Evolutionary conservation across 768 basidiomycete species (phyloP).

Genomic region (Boletellus ananiceps): DNA sequence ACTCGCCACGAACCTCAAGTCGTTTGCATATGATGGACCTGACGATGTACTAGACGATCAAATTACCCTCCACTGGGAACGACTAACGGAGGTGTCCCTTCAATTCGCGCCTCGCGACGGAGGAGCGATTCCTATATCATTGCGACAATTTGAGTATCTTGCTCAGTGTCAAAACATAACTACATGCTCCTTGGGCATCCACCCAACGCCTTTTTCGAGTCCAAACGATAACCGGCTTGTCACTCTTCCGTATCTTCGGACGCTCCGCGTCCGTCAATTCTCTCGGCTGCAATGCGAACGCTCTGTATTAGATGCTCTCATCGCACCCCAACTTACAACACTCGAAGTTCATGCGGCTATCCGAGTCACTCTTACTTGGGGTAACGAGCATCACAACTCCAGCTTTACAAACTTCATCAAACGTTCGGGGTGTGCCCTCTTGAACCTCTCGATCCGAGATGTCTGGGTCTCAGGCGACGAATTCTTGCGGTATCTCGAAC

Average conservation of each 20-base stretch:
- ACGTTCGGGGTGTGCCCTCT: constrained; percentile 15
- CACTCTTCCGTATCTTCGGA: constrained; percentile 10
- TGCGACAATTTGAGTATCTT: constrained; percentile 5
- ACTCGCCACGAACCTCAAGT: constrained; percentile 12
- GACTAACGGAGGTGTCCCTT: constrained; percentile 12
- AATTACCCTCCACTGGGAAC: constrained; percentile 10
- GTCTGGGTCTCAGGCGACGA: constrained; percentile 13
- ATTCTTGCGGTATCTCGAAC: constrained; percentile 16
- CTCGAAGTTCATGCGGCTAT: constrained; percentile 16
- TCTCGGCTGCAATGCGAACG: not conserved
- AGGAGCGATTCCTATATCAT: not conserved
- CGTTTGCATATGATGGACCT: constrained; percentile 12
- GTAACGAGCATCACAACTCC: constrained; percentile 2
- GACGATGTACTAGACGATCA: not conserved
- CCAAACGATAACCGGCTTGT: not conserved
- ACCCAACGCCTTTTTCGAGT: not conserved
- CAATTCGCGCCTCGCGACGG: not conserved
- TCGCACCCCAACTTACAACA: constrained; percentile 14
- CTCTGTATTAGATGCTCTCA: constrained; percentile 5
- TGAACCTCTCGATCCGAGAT: constrained; percentile 10
- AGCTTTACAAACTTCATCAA: constrained; percentile 13
- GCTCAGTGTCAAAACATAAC: constrained; percentile 15
- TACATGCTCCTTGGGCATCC: constrained; percentile 16
- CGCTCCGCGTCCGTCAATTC: constrained; percentile 13
- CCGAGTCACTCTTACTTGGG: not conserved